Conservation (phyloP, 2,329 filamentous ascomycete species). For the Colletotrichum noveboracense region DNA sequence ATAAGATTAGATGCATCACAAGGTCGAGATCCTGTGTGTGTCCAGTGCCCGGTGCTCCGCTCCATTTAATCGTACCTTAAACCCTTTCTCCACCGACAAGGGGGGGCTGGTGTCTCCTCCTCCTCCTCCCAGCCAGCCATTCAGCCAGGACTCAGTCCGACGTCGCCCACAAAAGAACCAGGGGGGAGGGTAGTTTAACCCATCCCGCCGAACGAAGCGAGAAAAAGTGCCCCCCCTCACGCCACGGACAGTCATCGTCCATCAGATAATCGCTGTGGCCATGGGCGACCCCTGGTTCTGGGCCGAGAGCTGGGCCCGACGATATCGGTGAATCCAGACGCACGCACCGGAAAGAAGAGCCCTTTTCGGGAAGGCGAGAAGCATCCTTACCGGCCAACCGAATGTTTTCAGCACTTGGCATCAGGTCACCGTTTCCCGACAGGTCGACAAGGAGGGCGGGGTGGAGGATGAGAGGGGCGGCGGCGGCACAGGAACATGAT, state of each 20-base stretch:
- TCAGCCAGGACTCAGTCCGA: background rate
- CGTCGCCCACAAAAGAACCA: background rate
- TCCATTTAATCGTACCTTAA: background rate
- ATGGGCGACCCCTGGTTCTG: background rate
- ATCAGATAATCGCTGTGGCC: background rate
- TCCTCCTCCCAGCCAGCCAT: background rate
- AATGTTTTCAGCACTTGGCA: conserved; percentile 8
- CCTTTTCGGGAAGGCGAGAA: conserved; percentile 8
- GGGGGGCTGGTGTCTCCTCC: background rate
- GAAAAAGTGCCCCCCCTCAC: background rate
- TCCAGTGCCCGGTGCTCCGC: background rate
- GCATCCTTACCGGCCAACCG: background rate
- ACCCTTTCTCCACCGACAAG: background rate
- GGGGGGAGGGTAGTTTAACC: background rate
- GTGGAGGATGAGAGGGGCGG: background rate
- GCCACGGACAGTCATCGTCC: conserved; percentile 13
- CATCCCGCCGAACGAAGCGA: background rate
- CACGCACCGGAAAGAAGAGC: background rate
- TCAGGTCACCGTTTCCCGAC: conserved; percentile 4
- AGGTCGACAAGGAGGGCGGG: background rate
- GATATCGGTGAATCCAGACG: conserved; percentile 7
- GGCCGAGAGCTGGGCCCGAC: background rate
- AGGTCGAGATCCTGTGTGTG: background rate
- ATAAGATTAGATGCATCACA: conserved; percentile 20
- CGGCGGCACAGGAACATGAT: background rate